Percentiles rank a stretch among this genome's conserved stretches.
These are phyloP conservation scores for Fusarium cyanostomum DNA, from an alignment of 2,329 filamentous ascomycete genomes.

Conservation along the genomic window DNA sequence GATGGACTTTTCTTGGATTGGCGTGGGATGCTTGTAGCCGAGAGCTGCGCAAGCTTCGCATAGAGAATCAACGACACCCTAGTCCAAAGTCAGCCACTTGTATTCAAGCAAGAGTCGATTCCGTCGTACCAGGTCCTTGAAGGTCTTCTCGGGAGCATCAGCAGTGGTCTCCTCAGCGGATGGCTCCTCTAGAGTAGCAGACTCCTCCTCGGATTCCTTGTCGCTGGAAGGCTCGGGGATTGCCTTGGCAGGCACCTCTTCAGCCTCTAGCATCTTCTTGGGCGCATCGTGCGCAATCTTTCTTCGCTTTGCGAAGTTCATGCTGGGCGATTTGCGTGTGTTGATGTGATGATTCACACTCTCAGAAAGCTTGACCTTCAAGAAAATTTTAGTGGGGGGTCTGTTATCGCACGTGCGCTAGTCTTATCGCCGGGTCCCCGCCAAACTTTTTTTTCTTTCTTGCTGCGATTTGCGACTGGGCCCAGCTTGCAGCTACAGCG, in stretches of 20 bases:
- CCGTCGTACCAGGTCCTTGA: slow-evolving; percentile 67
- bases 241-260: slow-evolving; percentile 19
- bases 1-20: slow-evolving; percentile 88
- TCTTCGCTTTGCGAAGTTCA: slow-evolving; percentile 54
- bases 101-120: neutral
- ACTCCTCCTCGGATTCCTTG: slow-evolving; percentile 45
- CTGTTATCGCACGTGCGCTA: slow-evolving; percentile 46
- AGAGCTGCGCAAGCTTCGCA: slow-evolving; percentile 88
- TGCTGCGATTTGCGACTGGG: slow-evolving; percentile 38
- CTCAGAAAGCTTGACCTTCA: slow-evolving; percentile 14
- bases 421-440: slow-evolving; percentile 47
- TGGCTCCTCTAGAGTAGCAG: slow-evolving; percentile 47
- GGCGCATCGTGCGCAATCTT: slow-evolving; percentile 50
- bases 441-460: slow-evolving; percentile 50
- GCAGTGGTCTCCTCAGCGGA: slow-evolving; percentile 45
- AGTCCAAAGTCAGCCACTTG: slow-evolving; percentile 19
- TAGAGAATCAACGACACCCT: slow-evolving; percentile 85
- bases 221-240: slow-evolving; percentile 31
- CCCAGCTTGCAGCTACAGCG: slow-evolving; percentile 23
- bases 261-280: slow-evolving; percentile 23
- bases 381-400: slow-evolving; percentile 48
- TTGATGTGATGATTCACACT: neutral
- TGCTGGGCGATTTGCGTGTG: slow-evolving; percentile 35
- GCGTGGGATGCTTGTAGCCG: slow-evolving; percentile 85
- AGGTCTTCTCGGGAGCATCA: slow-evolving; percentile 68